Evolutionary conservation across 2,329 filamentous ascomycete species (phyloP), one percentile per base, ranked within the genome.

Genomic region (Aureobasidium sp.): DNA sequence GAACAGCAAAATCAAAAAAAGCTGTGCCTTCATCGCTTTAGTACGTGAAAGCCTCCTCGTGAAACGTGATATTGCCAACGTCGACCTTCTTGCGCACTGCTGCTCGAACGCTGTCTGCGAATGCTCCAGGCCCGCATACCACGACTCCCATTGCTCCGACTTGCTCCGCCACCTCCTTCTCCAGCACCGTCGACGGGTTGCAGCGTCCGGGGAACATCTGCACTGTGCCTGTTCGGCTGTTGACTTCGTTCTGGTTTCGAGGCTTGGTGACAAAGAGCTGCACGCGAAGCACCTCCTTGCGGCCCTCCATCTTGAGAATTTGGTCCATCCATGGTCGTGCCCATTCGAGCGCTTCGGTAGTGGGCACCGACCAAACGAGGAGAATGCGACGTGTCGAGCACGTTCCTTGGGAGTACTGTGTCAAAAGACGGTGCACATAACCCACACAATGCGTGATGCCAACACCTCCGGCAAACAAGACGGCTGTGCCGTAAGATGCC

Each of bases 381-480:
- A 90, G 79, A 55, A 92, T 81, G 71, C 86, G 88, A 65, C 87
- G 84, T 1, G 87, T 85, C 0, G 88, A 87, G 6, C 88, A 85
- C 0, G 86, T 90, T 62, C 86, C 85, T 65, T 87, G 84, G 64
- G 82, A 81, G 72, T 83, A 89, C 42, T 88, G 87, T 6, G 81
- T 78, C 31, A 92, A 84, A 0, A 93, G 82, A 66, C 90, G 84
- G 62, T 87, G 85, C 42, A 92, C 82, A 71, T 90, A 88, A 58
- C 87, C 87, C 29, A 91, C 84, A 66, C 88, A 87, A 68, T 93
- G 89, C 0, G 89, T 91, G 68, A 93, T 89, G 65, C 89, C 89
- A 14, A 92, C 87, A 68, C 89, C 89, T 62, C 88, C 89, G 0
- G 89, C 89, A 70, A 93, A 90, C 42, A 93, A 82, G 73, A 92